Conservation (phyloP, 345 rosid species). For the Raphanus raphanistrum region DNA sequence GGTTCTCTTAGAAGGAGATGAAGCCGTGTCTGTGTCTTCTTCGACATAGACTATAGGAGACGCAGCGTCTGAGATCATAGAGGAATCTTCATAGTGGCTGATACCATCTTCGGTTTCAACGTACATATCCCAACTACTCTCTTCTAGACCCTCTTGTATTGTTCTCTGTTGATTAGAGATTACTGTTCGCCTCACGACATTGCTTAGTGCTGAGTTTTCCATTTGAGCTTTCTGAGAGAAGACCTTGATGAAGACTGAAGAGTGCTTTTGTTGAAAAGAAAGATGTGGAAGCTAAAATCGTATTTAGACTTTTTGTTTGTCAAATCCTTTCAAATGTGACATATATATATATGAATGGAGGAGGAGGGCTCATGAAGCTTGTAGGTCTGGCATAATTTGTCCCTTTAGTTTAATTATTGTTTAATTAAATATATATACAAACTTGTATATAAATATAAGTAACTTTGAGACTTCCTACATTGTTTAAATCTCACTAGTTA, state of each 20-base stretch:
- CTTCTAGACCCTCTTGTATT: conserved; percentile 27
- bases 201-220: conserved; percentile 34
- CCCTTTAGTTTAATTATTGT: conserved; percentile 1
- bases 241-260: neutral
- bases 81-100: conserved; percentile 27
- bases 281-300: conserved; percentile 3
- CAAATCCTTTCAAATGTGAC: conserved; percentile 14
- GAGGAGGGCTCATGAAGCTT: conserved; percentile 3
- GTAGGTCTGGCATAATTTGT: conserved; percentile 25
- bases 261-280: neutral
- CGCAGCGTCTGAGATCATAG: conserved; percentile 43
- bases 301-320: conserved; percentile 16
- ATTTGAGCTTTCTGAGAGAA: conserved; percentile 16
- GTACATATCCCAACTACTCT: conserved; percentile 42
- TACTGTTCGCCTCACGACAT: conserved; percentile 20
- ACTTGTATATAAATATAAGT: neutral
- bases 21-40: conserved; percentile 44
- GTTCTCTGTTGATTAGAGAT: conserved; percentile 27
- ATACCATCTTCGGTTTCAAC: conserved; percentile 30
- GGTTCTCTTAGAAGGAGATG: conserved; percentile 40
- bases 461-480: conserved; percentile 12
- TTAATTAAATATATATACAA: neutral
- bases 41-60: conserved; percentile 26
- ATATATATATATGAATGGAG: conserved; percentile 8
- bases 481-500: neutral